Evolutionary conservation across 75 land plant species (phyloP), one percentile per base, ranked within the genome.

Genomic region (Gnetum montanum): DNA sequence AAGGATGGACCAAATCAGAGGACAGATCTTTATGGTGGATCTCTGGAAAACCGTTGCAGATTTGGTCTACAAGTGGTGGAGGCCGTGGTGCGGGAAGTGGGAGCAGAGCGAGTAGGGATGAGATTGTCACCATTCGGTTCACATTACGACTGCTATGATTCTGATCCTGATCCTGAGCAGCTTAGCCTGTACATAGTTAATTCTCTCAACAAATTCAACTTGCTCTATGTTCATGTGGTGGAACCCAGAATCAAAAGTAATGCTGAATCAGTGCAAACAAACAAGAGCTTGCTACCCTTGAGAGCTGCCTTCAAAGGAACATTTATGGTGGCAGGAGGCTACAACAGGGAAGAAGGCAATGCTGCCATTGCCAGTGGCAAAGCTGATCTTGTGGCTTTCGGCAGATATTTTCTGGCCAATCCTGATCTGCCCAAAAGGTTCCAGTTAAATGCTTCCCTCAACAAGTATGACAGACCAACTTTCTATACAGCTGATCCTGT

Each of bases 381-480:
- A 15, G 60, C 71, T 6, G 75, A 71, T 54, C 47, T 72, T 27
- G 65, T 77, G 3, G 80, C 55, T 1, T 77, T 44, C 45, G 80
- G 76, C 3, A 49, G 80, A 12, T 37, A 51, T 22, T 77, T 77
- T 45, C 54, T 45, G 62, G 71, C 72, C 13, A 74, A 74, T 38
- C 77, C 77, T 3, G 77, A 74, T 28, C 33, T 74, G 49, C 77
- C 77, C 4, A 62, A 29, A 34, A 55, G 72, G 22, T 74, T 74
- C 35, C 49, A 62, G 51, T 44, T 74, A 26, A 54, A 74, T 58
- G 56, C 72, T 2, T 35, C 72, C 0, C 46, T 74, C 38, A 74
- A 68, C 45, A 58, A 57, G 33, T 74, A 68, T 34, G 52, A 74
- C 50, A 57, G 77, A 19, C 4, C 24, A 2, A 62, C 72, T 0